Base-by-base conservation (phyloP, 176 grass and related monocot genomes). In the Stipa capillata region DNA sequence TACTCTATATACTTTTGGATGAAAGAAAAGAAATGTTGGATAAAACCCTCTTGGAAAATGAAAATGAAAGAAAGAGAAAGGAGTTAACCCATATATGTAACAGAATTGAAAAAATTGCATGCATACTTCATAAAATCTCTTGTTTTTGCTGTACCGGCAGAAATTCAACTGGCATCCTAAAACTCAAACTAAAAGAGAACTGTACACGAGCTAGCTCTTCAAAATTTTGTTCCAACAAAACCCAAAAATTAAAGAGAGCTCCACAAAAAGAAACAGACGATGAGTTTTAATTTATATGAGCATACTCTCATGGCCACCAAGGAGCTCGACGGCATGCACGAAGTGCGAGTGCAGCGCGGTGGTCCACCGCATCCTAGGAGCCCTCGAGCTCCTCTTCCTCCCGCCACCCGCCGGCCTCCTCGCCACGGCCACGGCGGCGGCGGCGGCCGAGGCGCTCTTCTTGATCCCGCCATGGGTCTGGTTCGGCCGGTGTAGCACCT, bases 311-410 rank as follows among this genome's bases (percentile, higher is more conserved):
- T 98, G 96, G 77, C 96, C 96, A 24, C 96, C 96, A 2, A 98
- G 96, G 34, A 98, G 92, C 83, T 94, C 88, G 8, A 98, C 96
- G 9, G 96, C 92, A 36, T 94, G 92, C 42, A 98, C 92, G 53
- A 98, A 98, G 87, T 98, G 96, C 2, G 92, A 80, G 79, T 98
- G 96, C 23, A 98, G 92, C 13, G 92, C 78, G 18, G 92, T 98
- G 7, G 96, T 98, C 96, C 96, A 98, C 79, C 96, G 82, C 96
- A 98, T 98, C 86, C 96, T 87, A 17, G 96, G 92, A 87, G 96
- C 92, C 83, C 92, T 93, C 6, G 83, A 42, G 73, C 80, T 93
- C 69, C 90, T 94, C 82, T 85, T 98, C 45, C 83, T 5, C 0
- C 82, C 76, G 12, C 77, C 44, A 63, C 7, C 32, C n/a, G 15